These are phyloP conservation scores for Haberlea rhodopensis DNA, from an alignment of 257 asterid species.

Conservation along the genomic window DNA sequence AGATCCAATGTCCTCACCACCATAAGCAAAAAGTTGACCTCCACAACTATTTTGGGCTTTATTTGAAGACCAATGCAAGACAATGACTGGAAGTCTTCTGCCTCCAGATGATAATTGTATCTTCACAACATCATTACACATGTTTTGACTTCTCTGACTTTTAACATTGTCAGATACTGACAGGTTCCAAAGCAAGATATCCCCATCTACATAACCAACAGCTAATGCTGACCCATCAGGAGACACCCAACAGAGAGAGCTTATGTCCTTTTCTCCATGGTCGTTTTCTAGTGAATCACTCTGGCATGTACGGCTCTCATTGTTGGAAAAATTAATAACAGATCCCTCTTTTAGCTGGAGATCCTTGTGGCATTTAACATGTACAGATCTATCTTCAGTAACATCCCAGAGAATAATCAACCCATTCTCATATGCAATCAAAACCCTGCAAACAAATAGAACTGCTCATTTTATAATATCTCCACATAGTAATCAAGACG, in stretches of 20 bases:
- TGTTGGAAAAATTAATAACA: slow-evolving; percentile 45
- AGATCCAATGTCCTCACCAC: slow-evolving; percentile 92
- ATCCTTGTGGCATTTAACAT: slow-evolving; percentile 64
- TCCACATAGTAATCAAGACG: slow-evolving; percentile 1
- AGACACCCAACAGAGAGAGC: slow-evolving; percentile 95
- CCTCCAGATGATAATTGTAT: slow-evolving; percentile 74
- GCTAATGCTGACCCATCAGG: slow-evolving; percentile 87
- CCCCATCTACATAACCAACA: slow-evolving; percentile 97
- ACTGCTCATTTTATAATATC: slow-evolving; percentile 11
- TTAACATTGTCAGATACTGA: slow-evolving; percentile 45
- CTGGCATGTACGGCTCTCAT: slow-evolving; percentile 36
- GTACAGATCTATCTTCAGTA: slow-evolving; percentile 74
- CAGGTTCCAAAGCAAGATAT: slow-evolving; percentile 84
- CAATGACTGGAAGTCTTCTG: slow-evolving; percentile 92
- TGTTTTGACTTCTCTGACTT: slow-evolving; percentile 41
- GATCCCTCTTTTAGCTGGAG: slow-evolving; percentile 54
- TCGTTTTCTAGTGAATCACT: slow-evolving; percentile 49
- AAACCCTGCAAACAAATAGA: slow-evolving; percentile 53
- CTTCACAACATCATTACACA: slow-evolving; percentile 55
- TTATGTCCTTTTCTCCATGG: slow-evolving; percentile 78
- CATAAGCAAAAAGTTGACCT: slow-evolving; percentile 85
- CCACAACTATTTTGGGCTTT: slow-evolving; percentile 48
- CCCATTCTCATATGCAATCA: slow-evolving; percentile 89
- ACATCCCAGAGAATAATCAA: slow-evolving; percentile 91
- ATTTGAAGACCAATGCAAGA: slow-evolving; percentile 72